Base-by-base conservation (phyloP, 495 filamentous ascomycete genomes). In the Corynascus novoguineensis region DNA sequence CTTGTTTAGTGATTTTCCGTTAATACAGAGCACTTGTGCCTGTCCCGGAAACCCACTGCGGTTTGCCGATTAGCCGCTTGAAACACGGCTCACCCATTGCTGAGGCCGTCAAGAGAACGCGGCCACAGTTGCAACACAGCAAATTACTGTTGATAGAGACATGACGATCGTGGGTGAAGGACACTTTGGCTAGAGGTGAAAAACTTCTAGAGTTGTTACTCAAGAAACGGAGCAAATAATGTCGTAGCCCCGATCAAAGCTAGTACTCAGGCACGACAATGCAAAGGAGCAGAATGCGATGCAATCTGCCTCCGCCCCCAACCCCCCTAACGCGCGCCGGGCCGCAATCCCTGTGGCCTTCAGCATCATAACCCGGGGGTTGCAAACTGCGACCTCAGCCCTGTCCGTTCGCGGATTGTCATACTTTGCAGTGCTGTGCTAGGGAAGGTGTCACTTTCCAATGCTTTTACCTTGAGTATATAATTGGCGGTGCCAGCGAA, bases 1-100 rank as follows among this genome's bases (percentile, higher is more conserved):
- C 11, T 29, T 50, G 3, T 24, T 34, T 25, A n/a, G n/a, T n/a
- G n/a, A n/a, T n/a, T n/a, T n/a, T n/a, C n/a, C n/a, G n/a, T n/a
- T n/a, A n/a, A n/a, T n/a, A n/a, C 17, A 35, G 37, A 21, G 47
- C 29, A 50, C 47, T 9, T 35, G 21, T 15, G 44, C 24, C 9
- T 1, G 42, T 2, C 25, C 21, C 12, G 45, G 28, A 25, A 24
- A 9, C 34, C 40, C 40, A 35, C 32, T 32, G 27, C 45, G 17
- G 32, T 21, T 22, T 38, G 19, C 12, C 12, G 49, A 24, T 21
- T 37, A n/a, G 19, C 19, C 49, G 14, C 49, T 28, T 34, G 49
- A 51, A 38, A 38, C 49, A 51, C 27, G 49, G 37, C 32, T 51
- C 49, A 51, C 21, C 49, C 12, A 10, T 11, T 27, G 17, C 32